These are phyloP conservation scores for Magnolia officinalis DNA, from an alignment of 164 flowering plant genomes.

Conservation along the genomic window DNA sequence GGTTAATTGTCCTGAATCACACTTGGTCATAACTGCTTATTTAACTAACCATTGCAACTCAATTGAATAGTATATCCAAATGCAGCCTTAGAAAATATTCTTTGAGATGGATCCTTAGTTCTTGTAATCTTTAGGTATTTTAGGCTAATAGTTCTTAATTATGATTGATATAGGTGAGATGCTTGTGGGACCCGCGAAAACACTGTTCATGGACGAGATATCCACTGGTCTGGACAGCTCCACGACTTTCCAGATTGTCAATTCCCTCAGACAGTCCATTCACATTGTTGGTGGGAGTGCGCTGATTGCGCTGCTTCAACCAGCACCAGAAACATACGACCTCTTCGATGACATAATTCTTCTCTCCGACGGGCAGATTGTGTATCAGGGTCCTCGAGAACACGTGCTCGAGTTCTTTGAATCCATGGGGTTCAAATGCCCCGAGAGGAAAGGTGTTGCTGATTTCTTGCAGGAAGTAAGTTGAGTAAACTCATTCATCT, in stretches of 20 bases:
- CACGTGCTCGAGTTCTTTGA: constrained; percentile 57
- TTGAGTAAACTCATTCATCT: not conserved
- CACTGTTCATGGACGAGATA: constrained; percentile 29
- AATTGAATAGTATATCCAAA: not conserved
- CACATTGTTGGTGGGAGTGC: constrained; percentile 60
- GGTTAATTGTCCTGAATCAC: too few relatives aligned
- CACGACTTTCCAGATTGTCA: constrained; percentile 62
- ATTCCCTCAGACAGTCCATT: constrained; percentile 42
- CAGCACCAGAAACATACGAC: constrained; percentile 74
- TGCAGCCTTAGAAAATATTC: not conserved
- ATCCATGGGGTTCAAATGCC: constrained; percentile 36
- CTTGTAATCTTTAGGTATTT: not conserved
- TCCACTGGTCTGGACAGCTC: constrained; percentile 55
- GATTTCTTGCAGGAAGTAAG: constrained; percentile 38
- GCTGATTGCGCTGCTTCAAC: constrained; percentile 72
- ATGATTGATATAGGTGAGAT: constrained; percentile 34
- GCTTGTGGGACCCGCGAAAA: constrained; percentile 49
- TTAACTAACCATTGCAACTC: not conserved
- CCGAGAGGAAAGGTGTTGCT: constrained; percentile 34
- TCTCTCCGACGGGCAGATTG: constrained; percentile 60
- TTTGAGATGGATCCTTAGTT: not conserved
- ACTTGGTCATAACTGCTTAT: too few relatives aligned
- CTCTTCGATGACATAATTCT: constrained; percentile 75
- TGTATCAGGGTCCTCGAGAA: constrained; percentile 72
- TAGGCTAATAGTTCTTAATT: not conserved